Evolutionary conservation across 495 filamentous ascomycete species (phyloP).

Genomic region (Polyplosphaeria fusca): DNA sequence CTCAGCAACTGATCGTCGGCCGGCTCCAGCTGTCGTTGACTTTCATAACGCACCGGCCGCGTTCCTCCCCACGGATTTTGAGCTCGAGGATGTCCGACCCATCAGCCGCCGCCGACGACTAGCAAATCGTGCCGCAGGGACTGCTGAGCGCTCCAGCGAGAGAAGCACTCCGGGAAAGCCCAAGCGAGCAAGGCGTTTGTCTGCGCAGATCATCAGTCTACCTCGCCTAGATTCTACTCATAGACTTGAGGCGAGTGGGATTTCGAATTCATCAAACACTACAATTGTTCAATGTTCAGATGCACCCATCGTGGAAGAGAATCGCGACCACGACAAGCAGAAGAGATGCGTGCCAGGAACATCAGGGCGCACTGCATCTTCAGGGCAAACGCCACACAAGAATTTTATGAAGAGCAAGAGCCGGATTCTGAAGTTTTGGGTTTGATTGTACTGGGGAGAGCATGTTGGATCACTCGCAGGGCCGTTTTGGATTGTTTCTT

Average conservation of each 20-base stretch:
- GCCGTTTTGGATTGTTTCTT: too few relatives aligned
- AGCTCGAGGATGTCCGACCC: constrained; percentile 29
- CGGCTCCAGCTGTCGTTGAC: constrained; percentile 33
- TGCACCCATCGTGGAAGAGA: neutral
- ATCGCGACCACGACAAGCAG: constrained; percentile 4
- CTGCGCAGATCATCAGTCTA: constrained; percentile 20
- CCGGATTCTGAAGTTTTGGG: constrained; percentile 30
- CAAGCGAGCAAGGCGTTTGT: constrained; percentile 25
- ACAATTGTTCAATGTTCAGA: constrained; percentile 4
- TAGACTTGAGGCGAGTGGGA: neutral
- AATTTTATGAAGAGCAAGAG: constrained; percentile 28
- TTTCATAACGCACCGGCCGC: constrained; percentile 39
- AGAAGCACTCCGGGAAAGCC: constrained; percentile 24
- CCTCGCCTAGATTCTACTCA: constrained; percentile 9
- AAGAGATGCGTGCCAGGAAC: neutral
- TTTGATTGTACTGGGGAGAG: constrained; percentile 18
- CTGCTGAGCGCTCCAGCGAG: constrained; percentile 15
- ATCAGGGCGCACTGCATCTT: neutral
- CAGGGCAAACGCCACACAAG: constrained; percentile 1
- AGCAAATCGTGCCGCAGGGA: constrained; percentile 30
- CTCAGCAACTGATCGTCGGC: constrained; percentile 23
- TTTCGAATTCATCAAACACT: constrained; percentile 9
- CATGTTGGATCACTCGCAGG: neutral
- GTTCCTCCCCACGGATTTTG: constrained; percentile 44
- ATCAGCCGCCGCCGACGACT: constrained; percentile 17